Evolutionary conservation across 305 asterid species (phyloP).

Genomic region (Fraxinus xanthoxyloides): DNA sequence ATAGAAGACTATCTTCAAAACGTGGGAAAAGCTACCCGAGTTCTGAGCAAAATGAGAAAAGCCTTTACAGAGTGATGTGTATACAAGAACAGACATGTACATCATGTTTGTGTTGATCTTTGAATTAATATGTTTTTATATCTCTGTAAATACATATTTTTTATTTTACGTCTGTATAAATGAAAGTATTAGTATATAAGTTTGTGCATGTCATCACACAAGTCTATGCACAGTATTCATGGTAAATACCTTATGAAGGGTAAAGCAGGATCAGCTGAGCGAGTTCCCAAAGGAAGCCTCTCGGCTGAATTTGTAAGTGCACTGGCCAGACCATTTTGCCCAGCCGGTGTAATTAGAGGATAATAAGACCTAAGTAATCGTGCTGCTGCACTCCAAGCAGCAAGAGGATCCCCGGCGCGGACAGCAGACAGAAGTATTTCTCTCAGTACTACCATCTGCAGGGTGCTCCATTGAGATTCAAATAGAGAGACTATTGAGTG

Average conservation of each 20-base stretch:
- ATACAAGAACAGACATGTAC: not conserved
- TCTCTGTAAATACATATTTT: not conserved
- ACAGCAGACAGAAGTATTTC: constrained; percentile 95
- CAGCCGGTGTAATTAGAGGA: constrained; percentile 96
- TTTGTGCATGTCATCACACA: not conserved
- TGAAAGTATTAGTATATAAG: not conserved
- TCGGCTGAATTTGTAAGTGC: constrained; percentile 85
- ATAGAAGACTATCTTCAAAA: not conserved
- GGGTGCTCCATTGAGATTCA: constrained; percentile 98
- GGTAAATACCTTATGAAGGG: constrained; percentile 82
- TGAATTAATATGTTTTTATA: not conserved
- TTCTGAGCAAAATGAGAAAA: not conserved
- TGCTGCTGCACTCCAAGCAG: constrained; percentile 99
- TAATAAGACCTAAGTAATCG: constrained; percentile 93
- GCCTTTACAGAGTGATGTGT: not conserved
- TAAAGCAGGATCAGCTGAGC: constrained; percentile 91
- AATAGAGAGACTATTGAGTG: constrained; percentile 78
- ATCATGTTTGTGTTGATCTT: not conserved
- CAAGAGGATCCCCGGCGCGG: constrained; percentile 98
- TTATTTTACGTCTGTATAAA: not conserved
- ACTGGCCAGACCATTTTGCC: constrained; percentile 90
- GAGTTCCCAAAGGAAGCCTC: constrained; percentile 95
- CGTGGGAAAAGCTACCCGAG: not conserved
- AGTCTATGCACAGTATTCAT: not conserved
- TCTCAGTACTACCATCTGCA: constrained; percentile 96